phyloP scores from a whole-genome alignment of 208 protist genomes.

The Blastocrithidia nonstop region DNA sequence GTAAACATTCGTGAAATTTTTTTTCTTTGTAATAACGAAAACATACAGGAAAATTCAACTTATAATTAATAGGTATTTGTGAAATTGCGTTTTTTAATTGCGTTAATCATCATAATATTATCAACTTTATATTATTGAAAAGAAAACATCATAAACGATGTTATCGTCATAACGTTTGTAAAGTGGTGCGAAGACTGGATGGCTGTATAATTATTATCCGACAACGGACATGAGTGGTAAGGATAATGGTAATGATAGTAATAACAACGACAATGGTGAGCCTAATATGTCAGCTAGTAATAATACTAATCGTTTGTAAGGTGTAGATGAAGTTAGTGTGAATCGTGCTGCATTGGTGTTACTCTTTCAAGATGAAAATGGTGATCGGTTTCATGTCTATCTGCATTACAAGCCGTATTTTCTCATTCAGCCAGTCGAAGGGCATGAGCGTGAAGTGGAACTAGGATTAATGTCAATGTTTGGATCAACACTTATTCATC shows the following conservation, averaged over 20 bases:
- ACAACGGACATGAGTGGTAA: slow-evolving; percentile 25
- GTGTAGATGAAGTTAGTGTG: slow-evolving; percentile 5
- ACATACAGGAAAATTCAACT: no score
- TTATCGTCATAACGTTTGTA: slow-evolving; percentile 26
- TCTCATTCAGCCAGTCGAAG: slow-evolving; percentile 50
- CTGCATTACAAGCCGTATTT: slow-evolving; percentile 72
- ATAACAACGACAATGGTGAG: slow-evolving; percentile 2
- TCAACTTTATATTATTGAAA: neutral
- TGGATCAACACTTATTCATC: slow-evolving; percentile 59
- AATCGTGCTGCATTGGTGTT: slow-evolving; percentile 43
- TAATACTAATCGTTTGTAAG: neutral
- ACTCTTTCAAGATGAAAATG: slow-evolving; percentile 67
- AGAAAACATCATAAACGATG: no score
- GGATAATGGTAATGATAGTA: slow-evolving; percentile 8
- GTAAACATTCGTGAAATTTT: no score
- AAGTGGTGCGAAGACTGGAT: slow-evolving; percentile 57
- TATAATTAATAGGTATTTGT: no score
- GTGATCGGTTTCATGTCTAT: slow-evolving; percentile 65
- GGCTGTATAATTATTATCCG: slow-evolving; percentile 84
- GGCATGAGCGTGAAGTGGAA: slow-evolving; percentile 90
- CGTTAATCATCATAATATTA: neutral
- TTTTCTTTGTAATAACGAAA: no score
- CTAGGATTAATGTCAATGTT: slow-evolving; percentile 85
- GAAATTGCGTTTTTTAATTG: neutral
- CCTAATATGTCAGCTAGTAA: neutral